Percentiles rank a stretch among this genome's conserved stretches.
Conservation (phyloP, 441 rosid genomes). For the Isatis lusitanica region DNA sequence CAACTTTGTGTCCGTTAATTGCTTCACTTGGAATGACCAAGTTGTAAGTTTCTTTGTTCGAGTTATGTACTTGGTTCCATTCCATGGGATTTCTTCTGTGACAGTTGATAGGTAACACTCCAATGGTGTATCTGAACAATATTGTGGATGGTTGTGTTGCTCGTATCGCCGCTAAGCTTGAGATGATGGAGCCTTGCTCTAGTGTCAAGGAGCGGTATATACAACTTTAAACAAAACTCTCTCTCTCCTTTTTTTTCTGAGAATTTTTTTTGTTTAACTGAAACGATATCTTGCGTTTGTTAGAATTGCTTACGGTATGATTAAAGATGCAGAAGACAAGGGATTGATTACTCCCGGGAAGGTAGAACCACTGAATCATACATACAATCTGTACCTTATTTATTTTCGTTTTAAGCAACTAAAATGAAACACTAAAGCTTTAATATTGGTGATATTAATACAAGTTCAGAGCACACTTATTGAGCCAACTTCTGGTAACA, state of each 20-base stretch:
- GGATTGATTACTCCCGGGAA: constrained; percentile 80
- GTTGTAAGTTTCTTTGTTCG: background rate
- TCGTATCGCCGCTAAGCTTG: constrained; percentile 77
- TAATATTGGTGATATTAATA: background rate
- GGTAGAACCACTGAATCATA: constrained; percentile 35
- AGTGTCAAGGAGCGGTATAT: constrained; percentile 73
- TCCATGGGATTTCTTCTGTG: constrained; percentile 8
- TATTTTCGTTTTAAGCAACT: background rate
- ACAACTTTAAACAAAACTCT: background rate
- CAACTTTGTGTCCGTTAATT: background rate
- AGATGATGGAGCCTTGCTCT: constrained; percentile 67
- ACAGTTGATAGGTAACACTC: constrained; percentile 75
- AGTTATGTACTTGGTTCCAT: constrained; percentile 11
- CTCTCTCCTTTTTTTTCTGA: background rate
- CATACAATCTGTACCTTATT: background rate
- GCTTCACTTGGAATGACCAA: background rate
- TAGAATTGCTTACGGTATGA: constrained; percentile 73
- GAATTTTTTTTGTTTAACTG: background rate
- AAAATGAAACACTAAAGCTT: background rate
- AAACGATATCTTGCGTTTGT: constrained; percentile 1
- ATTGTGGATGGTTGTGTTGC: constrained; percentile 73
- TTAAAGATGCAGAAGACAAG: constrained; percentile 79
- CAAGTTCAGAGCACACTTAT: constrained; percentile 51
- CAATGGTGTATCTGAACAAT: constrained; percentile 72
- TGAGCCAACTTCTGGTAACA: constrained; percentile 70